Evolutionary conservation across 2,329 filamentous ascomycete species (phyloP).

Genomic region (Colletotrichum orchidophilum): DNA sequence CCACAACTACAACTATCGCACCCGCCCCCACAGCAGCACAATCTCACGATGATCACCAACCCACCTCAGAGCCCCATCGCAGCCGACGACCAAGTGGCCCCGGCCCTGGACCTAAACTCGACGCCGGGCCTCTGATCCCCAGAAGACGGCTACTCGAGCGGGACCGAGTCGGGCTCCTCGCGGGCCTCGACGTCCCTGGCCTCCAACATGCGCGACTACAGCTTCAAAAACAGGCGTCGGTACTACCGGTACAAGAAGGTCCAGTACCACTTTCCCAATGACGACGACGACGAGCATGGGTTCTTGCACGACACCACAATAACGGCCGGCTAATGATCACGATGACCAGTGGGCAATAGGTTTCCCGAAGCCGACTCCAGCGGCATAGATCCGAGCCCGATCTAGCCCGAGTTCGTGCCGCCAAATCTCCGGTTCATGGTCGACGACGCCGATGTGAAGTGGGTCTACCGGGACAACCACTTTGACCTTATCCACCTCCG

Average conservation of each 20-base stretch:
- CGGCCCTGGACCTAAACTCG: not conserved
- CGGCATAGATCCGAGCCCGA: conserved; percentile 74
- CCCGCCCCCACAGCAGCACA: not conserved
- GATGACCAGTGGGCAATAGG: conserved; percentile 62
- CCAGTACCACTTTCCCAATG: conserved; percentile 56
- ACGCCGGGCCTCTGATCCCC: not conserved
- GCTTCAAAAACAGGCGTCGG: conserved; percentile 52
- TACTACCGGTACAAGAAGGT: conserved; percentile 54
- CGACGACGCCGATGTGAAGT: conserved; percentile 64
- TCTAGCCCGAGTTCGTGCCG: conserved; percentile 72
- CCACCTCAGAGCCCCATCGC: not conserved
- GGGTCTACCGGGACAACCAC: conserved; percentile 51
- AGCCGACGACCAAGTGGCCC: not conserved
- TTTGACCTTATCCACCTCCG: conserved; percentile 71
- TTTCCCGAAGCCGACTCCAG: conserved; percentile 68
- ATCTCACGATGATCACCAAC: not conserved
- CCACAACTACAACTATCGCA: not conserved
- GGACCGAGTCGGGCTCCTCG: conserved; percentile 37
- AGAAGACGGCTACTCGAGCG: conserved; percentile 25
- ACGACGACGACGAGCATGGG: conserved; percentile 52
- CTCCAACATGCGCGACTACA: conserved; percentile 49
- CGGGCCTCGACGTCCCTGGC: conserved; percentile 38
- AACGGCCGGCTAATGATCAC: not conserved
- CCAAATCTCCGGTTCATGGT: conserved; percentile 79
- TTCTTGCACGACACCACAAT: not conserved